Percentiles rank a stretch among this genome's conserved stretches.
phyloP scores from a whole-genome alignment of 1,284 basidiomycete species.

The Volvariella volvacea region DNA sequence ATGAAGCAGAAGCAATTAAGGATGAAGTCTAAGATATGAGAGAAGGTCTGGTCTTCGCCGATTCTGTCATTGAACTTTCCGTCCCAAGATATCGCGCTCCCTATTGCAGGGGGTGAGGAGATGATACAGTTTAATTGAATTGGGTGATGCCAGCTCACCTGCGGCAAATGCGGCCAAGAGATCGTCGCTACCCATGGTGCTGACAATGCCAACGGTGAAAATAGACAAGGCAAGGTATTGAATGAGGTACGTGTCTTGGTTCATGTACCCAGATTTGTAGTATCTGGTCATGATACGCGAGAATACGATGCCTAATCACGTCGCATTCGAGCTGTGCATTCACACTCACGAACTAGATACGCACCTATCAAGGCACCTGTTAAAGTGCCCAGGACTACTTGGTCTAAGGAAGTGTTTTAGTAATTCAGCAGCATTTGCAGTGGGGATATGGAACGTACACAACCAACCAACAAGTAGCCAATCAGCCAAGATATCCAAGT shows the following conservation, averaged over 20 bases:
- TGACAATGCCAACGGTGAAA: slow-evolving; percentile 74
- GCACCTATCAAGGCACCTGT: slow-evolving; percentile 73
- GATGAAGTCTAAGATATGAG: slow-evolving; percentile 81
- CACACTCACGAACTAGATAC: slow-evolving; percentile 2
- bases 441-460: slow-evolving; percentile 35
- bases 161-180: slow-evolving; percentile 90
- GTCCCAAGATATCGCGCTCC: slow-evolving; percentile 90
- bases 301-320: slow-evolving; percentile 53
- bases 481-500: slow-evolving; percentile 70
- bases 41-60: slow-evolving; percentile 82
- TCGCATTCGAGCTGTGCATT: neutral
- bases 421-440: neutral
- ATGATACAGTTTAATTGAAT: neutral
- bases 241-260: slow-evolving; percentile 88
- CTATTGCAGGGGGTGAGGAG: slow-evolving; percentile 25
- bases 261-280: slow-evolving; percentile 71
- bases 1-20: slow-evolving; percentile 86
- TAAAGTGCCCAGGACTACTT: slow-evolving; percentile 78
- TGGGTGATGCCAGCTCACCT: slow-evolving; percentile 35
- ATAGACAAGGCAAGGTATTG: slow-evolving; percentile 84
- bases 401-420: slow-evolving; percentile 43
- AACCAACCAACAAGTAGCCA: slow-evolving; percentile 75
- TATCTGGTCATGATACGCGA: slow-evolving; percentile 80
- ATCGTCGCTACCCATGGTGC: slow-evolving; percentile 79
- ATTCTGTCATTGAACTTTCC: slow-evolving; percentile 84